Base-by-base conservation (phyloP, 768 basidiomycete species). In the Termitomyces sp. region DNA sequence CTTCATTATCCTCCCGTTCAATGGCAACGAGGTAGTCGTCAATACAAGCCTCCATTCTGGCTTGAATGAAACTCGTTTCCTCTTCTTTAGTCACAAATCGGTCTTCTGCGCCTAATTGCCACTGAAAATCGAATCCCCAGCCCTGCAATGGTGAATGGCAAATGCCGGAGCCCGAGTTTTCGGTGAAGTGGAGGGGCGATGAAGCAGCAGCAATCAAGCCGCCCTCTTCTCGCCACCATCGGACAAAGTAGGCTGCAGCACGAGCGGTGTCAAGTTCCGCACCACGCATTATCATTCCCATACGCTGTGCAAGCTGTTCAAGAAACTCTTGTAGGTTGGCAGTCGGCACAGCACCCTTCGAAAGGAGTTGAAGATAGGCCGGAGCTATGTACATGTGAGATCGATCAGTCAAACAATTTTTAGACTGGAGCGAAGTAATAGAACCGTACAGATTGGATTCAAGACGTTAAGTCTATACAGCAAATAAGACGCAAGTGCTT, bases 121-220 rank as follows among this genome's bases (percentile, higher is more conserved):
- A 91, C 70, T 92, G 87, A 60, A 93, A 83, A 72, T 93, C 91
- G 67, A 93, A 91, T 54, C 91, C 91, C 91, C 91, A 93, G 2
- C 89, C 90, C 53, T 81, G 83, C n/a, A 69, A 68, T 39, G 58
- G 58, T 47, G 54, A 27, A 31, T 54, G 42, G 27, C 41, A 55
- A 6, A 46, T 31, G n/a, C 55, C 59, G 5, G 64, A 50, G 37
- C 50, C 33, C 42, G 59, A 51, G 57, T 61, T 48, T 56, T 57
- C 58, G 5, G 55, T 30, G 8, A 63, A 57, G 41, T 62, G 63
- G 33, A 66, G 70, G 57, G 75, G 74, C 24, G 73, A 71, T 12
- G 78, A 73, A 30, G 85, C 80, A 58, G 86, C 83, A 60, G 83
- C 75, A 46, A 82, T 70, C 50, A 84, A 73, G 6, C 86, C 80